A percentile compares a stretch with the other conserved stretches of the same genome.
These are phyloP conservation scores for Shiraia bambusicola DNA, from an alignment of 2,329 filamentous ascomycete species.

Conservation along the genomic window DNA sequence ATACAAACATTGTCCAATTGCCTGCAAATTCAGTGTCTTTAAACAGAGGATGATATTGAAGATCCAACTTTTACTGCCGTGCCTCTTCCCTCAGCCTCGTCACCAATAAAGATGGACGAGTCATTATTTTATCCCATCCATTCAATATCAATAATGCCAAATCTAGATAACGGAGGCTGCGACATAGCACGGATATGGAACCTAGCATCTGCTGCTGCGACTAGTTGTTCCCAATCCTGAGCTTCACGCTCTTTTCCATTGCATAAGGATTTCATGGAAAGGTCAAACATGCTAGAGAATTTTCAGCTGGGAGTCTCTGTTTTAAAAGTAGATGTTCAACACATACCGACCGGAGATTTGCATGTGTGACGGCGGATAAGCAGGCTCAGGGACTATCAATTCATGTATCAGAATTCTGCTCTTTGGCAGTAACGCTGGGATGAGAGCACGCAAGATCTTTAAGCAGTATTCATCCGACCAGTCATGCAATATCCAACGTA, in stretches of 20 bases:
- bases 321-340: background rate
- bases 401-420: constrained; percentile 7
- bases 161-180: background rate
- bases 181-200: constrained; percentile 34
- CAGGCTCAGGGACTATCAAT: constrained; percentile 3
- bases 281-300: constrained; percentile 21
- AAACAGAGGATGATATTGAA: too few species aligned
- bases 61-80: too few species aligned
- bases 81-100: too few species aligned
- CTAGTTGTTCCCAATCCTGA: constrained; percentile 47
- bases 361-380: background rate
- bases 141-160: constrained; percentile 6
- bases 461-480: constrained; percentile 10
- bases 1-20: too few species aligned
- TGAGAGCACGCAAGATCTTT: constrained; percentile 6
- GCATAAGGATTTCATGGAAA: constrained; percentile 51
- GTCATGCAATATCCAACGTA: constrained; percentile 61
- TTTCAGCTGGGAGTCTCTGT: background rate
- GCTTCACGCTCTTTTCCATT: constrained; percentile 49
- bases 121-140: constrained; percentile 1
- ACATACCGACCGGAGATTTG: background rate
- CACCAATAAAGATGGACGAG: too few species aligned
- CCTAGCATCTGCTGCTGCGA: constrained; percentile 45
- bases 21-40: too few species aligned
- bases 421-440: constrained; percentile 4